phyloP scores from a whole-genome alignment of 371 early-diverging fungal genomes.

The Mortierella sp. region DNA sequence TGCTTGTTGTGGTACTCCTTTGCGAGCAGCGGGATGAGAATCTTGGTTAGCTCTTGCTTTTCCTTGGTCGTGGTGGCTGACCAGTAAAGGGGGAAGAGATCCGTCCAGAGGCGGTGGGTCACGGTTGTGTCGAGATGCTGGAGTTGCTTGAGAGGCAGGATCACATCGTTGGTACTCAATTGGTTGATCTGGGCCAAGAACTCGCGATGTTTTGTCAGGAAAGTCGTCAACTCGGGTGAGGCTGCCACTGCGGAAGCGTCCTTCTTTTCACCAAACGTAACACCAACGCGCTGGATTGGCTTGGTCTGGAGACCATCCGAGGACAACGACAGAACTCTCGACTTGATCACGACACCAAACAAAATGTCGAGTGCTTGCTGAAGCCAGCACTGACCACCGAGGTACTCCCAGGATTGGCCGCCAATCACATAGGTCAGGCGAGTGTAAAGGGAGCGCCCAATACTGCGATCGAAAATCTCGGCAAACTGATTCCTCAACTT shows the following conservation, averaged over 20 bases:
- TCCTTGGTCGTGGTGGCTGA: conserved; percentile 77
- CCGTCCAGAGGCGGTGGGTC: conserved; percentile 86
- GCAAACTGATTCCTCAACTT: conserved; percentile 85
- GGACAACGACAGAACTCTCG: conserved; percentile 58
- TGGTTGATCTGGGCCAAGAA: conserved; percentile 74
- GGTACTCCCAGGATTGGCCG: conserved; percentile 96
- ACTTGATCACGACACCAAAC: conserved; percentile 75
- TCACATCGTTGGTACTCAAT: conserved; percentile 64
- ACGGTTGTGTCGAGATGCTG: conserved; percentile 80
- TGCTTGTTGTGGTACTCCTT: conserved; percentile 94
- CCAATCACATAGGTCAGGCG: conserved; percentile 93
- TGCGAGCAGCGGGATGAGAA: conserved; percentile 86
- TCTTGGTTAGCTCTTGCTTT: conserved; percentile 87
- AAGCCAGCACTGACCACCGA: conserved; percentile 91
- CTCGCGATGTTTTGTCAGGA: conserved; percentile 65
- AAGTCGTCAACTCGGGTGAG: conserved; percentile 54
- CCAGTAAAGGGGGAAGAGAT: conserved; percentile 93
- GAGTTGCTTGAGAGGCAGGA: conserved; percentile 75
- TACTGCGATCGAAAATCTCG: conserved; percentile 85
- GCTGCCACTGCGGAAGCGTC: conserved; percentile 26
- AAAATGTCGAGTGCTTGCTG: conserved; percentile 92
- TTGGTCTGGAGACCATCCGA: conserved; percentile 69
- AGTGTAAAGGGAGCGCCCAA: conserved; percentile 74
- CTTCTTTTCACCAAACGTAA: conserved; percentile 26
- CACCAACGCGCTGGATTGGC: conserved; percentile 62